Evolutionary conservation across 1,284 basidiomycete genomes (phyloP).

Genomic region (Cronartium quercuum): DNA sequence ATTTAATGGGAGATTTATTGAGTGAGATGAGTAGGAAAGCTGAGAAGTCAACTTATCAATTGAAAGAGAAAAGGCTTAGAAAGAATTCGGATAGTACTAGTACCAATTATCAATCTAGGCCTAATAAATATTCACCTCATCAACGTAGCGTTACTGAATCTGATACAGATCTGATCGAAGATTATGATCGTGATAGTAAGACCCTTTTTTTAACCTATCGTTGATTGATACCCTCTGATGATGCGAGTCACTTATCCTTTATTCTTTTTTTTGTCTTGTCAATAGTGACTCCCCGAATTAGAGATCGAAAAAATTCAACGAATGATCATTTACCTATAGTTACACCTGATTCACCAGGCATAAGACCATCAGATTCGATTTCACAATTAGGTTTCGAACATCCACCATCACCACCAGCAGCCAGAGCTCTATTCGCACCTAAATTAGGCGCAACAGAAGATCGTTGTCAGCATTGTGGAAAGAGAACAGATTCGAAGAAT

Average conservation of each 20-base stretch:
- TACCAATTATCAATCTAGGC: no score
- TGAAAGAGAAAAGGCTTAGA: not conserved
- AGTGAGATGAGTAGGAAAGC: constrained; percentile 27
- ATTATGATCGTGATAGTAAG: not conserved
- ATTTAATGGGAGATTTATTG: constrained; percentile 30
- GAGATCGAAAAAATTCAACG: not conserved
- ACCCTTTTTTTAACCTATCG: no score
- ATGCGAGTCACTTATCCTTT: no score
- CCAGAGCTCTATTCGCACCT: not conserved
- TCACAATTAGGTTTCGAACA: constrained; percentile 8
- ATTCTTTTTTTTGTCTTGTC: not conserved
- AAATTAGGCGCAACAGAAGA: not conserved
- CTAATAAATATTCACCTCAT: not conserved
- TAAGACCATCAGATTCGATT: constrained; percentile 30
- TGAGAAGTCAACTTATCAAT: constrained; percentile 2
- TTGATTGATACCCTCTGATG: no score
- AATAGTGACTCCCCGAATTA: not conserved
- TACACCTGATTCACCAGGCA: constrained; percentile 10
- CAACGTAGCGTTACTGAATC: not conserved
- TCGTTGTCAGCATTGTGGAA: not conserved
- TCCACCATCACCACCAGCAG: constrained; percentile 9
- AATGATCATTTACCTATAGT: not conserved
- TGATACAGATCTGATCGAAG: not conserved
- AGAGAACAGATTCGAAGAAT: not conserved
- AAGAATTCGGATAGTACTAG: not conserved